These are phyloP conservation scores for Rhizomucor miehei DNA, from an alignment of 371 early-diverging fungal species.

Conservation along the genomic window DNA sequence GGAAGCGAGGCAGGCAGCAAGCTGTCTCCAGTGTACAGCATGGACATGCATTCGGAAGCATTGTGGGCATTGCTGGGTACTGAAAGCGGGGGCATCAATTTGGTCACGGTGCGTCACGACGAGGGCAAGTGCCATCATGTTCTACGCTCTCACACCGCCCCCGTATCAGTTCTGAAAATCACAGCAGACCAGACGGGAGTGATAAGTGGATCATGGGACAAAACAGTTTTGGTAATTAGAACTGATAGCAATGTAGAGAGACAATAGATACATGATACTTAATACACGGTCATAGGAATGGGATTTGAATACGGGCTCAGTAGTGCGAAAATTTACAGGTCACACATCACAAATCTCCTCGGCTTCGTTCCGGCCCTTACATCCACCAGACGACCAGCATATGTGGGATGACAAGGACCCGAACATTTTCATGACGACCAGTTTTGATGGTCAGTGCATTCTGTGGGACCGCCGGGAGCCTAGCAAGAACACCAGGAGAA, in stretches of 20 bases:
- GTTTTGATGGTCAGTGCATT: conserved; percentile 80
- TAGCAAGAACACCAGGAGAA: conserved; percentile 44
- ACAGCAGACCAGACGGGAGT: conserved; percentile 73
- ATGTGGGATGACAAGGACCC: conserved; percentile 33
- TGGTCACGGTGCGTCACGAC: conserved; percentile 90
- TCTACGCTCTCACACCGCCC: conserved; percentile 74
- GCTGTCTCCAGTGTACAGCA: conserved; percentile 87
- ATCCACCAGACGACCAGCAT: conserved; percentile 8
- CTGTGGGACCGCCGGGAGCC: conserved; percentile 83
- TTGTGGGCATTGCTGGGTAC: conserved; percentile 81
- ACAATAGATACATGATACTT: too few relatives aligned
- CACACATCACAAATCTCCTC: conserved; percentile 83
- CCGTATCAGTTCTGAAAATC: conserved; percentile 82
- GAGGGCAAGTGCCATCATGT: conserved; percentile 85
- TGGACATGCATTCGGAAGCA: conserved; percentile 92
- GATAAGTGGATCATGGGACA: conserved; percentile 95
- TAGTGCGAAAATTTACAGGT: conserved; percentile 67
- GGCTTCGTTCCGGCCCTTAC: conserved; percentile 65
- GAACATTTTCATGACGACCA: conserved; percentile 69
- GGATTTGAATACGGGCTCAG: conserved; percentile 84
- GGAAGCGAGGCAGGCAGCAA: conserved; percentile 21
- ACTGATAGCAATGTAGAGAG: background rate
- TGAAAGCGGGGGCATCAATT: conserved; percentile 82
- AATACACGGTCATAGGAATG: conserved; percentile 63
- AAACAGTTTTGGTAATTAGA: conserved; percentile 57